Evolutionary conservation across 2,329 filamentous ascomycete genomes (phyloP).

Genomic region (Monilinia aucupariae): DNA sequence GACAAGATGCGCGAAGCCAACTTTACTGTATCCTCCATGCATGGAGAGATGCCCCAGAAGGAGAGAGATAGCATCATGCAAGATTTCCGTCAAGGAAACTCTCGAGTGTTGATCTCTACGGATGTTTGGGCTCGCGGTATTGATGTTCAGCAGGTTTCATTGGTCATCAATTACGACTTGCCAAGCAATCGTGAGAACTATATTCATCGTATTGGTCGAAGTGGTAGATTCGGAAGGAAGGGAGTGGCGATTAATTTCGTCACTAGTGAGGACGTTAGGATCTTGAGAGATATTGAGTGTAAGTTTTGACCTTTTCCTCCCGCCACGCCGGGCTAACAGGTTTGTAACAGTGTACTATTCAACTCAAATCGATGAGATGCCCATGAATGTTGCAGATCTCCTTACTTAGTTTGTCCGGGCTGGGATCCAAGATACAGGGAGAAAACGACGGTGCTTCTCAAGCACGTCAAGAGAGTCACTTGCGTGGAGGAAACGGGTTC

Average conservation of each 20-base stretch:
- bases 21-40: conserved; percentile 98
- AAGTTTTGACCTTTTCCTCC: conserved; percentile 38
- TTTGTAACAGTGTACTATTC: conserved; percentile 58
- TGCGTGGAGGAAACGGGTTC: conserved; percentile 33
- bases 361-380: conserved; percentile 77
- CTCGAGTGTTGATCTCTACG: conserved; percentile 90
- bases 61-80: conserved; percentile 99
- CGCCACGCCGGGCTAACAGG: not conserved
- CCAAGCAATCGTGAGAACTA: conserved; percentile 99
- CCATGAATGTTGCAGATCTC: conserved; percentile 60
- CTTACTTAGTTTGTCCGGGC: conserved; percentile 25
- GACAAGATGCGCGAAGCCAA: conserved; percentile 99
- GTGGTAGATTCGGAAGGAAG: conserved; percentile 92
- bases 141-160: conserved; percentile 94
- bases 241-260: conserved; percentile 99
- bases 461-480: conserved; percentile 24
- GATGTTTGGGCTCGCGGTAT: conserved; percentile 98
- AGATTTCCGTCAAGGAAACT: conserved; percentile 95
- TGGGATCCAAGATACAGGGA: not conserved
- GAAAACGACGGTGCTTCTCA: conserved; percentile 17
- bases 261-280: conserved; percentile 94
- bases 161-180: conserved; percentile 99
- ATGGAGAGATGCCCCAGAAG: conserved; percentile 98
- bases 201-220: conserved; percentile 95
- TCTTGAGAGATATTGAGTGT: conserved; percentile 94